Evolutionary conservation across 1,284 basidiomycete genomes (phyloP), one percentile per base, ranked within the genome.

Genomic region (Cystobasidiaceae sp.): DNA sequence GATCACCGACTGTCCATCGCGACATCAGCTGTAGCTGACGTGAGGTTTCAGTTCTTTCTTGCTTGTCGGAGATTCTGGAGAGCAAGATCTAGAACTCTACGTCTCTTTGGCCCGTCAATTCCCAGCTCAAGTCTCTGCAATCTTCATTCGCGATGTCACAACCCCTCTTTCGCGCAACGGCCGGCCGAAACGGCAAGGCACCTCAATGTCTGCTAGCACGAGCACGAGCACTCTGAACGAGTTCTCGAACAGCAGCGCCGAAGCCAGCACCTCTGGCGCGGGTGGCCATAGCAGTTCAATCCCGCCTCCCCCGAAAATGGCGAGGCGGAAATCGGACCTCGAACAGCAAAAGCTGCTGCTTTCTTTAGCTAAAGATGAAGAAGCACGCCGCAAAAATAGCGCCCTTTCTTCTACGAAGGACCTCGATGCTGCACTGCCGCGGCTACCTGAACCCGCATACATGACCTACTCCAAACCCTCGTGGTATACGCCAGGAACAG

Each of bases 51-150:
- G 54, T 2, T 81, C 79, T 21, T 94, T 96, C 77, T 78, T 96
- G 72, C 82, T 93, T 50, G 81, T 94, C 32, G 91, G 91, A 7
- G 92, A 94, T 75, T 84, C 85, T 0, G 90, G 89, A 34, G 90
- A 93, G 74, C 90, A 92, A 72, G 91, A 93, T 76, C 78, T 93
- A 41, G 89, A 93, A 75, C 79, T 93, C 2, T 93, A 93, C 74
- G 79, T 86, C 7, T 78, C 82, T 66, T 74, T 92, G 21, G 89
- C 90, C 0, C 76, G 78, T 21, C 85, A 89, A 66, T 81, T 84
- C 17, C 86, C 88, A 0, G 43, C 74, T 11, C 76, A 77, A 65
- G 71, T 80, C 13, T 50, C 71, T 3, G 88, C 81, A 2, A 82
- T 93, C 43, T 89, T 89, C 76, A 84, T 93, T 51, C 82, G 90